Conservation (phyloP, 805 yeast species). For the Saturnispora serradocipensis region DNA sequence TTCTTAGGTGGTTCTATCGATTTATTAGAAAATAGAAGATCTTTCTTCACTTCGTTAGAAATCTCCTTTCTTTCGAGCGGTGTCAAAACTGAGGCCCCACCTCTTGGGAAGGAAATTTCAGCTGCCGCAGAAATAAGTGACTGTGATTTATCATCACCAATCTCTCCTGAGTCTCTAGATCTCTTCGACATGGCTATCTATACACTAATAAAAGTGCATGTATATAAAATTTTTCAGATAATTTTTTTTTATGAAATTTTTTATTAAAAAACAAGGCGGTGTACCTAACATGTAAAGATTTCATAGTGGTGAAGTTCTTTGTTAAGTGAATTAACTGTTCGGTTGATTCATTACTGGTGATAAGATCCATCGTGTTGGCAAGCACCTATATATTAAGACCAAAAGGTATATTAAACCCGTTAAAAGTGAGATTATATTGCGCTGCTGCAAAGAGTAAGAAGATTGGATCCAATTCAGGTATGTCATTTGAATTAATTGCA, state of each 20-base stretch:
- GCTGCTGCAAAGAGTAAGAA: background rate
- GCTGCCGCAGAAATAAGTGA: slow-evolving; percentile 23
- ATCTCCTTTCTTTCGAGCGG: slow-evolving; percentile 90
- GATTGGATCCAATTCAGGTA: slow-evolving; percentile 10
- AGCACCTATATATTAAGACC: background rate
- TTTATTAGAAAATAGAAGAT: slow-evolving; percentile 50
- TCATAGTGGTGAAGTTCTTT: background rate
- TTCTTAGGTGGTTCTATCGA: slow-evolving; percentile 22
- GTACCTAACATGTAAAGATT: background rate
- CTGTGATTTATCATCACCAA: slow-evolving; percentile 21
- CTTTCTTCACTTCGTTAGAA: slow-evolving; percentile 84
- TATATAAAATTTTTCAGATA: background rate
- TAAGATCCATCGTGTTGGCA: background rate
- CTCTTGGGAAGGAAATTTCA: slow-evolving; percentile 83
- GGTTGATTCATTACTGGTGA: background rate
- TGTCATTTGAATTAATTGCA: slow-evolving; percentile 41
- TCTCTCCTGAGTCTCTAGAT: slow-evolving; percentile 37
- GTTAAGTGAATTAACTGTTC: background rate
- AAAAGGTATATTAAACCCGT: background rate
- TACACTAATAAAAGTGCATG: background rate
- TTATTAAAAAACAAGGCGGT: background rate
- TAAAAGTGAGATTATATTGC: background rate
- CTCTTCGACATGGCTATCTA: slow-evolving; percentile 29
- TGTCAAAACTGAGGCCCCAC: slow-evolving; percentile 79
- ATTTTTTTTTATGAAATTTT: background rate